Conservation (phyloP, 2,329 filamentous ascomycete species). For the Calonectria pauciramosa region DNA sequence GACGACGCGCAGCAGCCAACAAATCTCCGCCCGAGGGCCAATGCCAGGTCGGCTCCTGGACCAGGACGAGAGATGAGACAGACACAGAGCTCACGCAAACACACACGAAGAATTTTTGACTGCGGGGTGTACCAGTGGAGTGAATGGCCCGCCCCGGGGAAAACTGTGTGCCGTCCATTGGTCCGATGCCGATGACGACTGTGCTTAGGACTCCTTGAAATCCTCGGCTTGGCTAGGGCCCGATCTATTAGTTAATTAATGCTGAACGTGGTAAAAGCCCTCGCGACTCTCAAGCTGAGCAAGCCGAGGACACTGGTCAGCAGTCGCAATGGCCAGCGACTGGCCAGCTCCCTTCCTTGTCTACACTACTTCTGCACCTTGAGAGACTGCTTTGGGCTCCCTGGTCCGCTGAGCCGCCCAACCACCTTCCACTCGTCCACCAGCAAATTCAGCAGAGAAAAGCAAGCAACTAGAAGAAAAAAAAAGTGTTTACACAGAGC, state of each 20-base stretch:
- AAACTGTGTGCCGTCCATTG: slow-evolving; percentile 40
- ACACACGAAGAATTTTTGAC: slow-evolving; percentile 35
- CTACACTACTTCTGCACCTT: slow-evolving; percentile 1
- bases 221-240: slow-evolving; percentile 7
- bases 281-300: background rate
- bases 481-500: slow-evolving; percentile 10
- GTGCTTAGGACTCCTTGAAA: slow-evolving; percentile 22
- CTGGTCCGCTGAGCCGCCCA: slow-evolving; percentile 31
- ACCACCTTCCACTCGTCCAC: slow-evolving; percentile 20
- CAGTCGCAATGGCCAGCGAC: background rate
- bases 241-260: background rate
- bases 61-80: background rate
- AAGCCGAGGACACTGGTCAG: background rate
- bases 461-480: slow-evolving; percentile 7
- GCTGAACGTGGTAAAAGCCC: slow-evolving; percentile 2
- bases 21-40: slow-evolving; percentile 1
- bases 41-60: slow-evolving; percentile 6
- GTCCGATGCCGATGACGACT: slow-evolving; percentile 36
- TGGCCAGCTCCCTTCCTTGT: slow-evolving; percentile 1
- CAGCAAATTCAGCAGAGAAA: slow-evolving; percentile 4
- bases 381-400: slow-evolving; percentile 4
- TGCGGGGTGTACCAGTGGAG: slow-evolving; percentile 42
- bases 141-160: slow-evolving; percentile 36
- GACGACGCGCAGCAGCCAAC: slow-evolving; percentile 1
- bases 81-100: slow-evolving; percentile 5